These are phyloP conservation scores for Podosphaera xanthii DNA, from an alignment of 2,329 filamentous ascomycete genomes.

Conservation along the genomic window DNA sequence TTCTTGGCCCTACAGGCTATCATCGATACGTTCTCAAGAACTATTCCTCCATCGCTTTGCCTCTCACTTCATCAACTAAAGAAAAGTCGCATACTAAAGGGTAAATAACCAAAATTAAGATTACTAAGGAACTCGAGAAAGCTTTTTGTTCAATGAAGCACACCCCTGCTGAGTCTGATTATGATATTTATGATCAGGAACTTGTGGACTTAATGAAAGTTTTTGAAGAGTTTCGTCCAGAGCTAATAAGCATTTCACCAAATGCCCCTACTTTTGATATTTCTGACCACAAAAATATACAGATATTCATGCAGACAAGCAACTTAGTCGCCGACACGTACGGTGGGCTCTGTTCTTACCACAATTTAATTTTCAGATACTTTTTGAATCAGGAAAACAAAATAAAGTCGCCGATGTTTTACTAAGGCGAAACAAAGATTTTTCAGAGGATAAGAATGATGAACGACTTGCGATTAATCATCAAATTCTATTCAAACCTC, in stretches of 20 bases:
- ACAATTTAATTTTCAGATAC: background rate
- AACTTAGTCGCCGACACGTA: background rate
- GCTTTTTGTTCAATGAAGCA: background rate
- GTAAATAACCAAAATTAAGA: background rate
- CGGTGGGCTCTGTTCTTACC: background rate
- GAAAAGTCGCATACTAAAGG: background rate
- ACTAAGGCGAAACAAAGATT: background rate
- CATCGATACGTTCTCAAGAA: background rate
- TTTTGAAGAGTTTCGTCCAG: background rate
- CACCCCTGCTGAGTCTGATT: background rate
- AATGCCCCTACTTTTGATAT: background rate
- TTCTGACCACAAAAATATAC: background rate
- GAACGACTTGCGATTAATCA: background rate
- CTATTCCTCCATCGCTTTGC: background rate
- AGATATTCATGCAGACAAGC: background rate
- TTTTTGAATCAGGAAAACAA: background rate
- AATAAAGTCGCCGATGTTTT: background rate
- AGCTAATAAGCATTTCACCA: background rate
- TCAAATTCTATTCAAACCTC: background rate
- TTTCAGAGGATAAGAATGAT: background rate
- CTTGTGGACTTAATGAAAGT: background rate
- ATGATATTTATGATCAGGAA: background rate
- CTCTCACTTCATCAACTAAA: background rate
- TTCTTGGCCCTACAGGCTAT: background rate
- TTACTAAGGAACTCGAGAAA: background rate